phyloP scores from a whole-genome alignment of 2,329 filamentous ascomycete species.

The Botrytis hyacinthi region DNA sequence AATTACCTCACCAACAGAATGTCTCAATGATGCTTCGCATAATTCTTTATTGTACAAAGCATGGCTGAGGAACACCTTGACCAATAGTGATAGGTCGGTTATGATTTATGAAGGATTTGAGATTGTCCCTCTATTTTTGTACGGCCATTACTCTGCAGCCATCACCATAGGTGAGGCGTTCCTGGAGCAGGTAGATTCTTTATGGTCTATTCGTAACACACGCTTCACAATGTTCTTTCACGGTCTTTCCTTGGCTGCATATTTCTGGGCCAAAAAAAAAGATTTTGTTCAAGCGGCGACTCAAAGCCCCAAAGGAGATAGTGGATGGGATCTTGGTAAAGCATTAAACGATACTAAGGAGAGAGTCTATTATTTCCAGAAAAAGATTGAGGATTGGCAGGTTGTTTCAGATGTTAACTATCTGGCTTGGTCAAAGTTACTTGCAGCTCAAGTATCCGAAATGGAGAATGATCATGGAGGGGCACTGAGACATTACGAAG shows the following conservation, averaged over 20 bases:
- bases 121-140: conserved; percentile 61
- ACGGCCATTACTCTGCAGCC: conserved; percentile 59
- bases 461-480: conserved; percentile 54
- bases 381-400: conserved; percentile 63
- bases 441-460: conserved; percentile 68
- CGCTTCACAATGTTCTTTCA: conserved; percentile 59
- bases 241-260: conserved; percentile 55
- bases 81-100: conserved; percentile 59
- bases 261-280: conserved; percentile 41
- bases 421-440: conserved; percentile 62
- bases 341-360: conserved; percentile 50
- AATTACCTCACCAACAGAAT: conserved; percentile 44
- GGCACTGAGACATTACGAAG: conserved; percentile 65
- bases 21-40: conserved; percentile 70
- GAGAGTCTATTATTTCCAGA: conserved; percentile 54
- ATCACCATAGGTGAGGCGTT: conserved; percentile 55
- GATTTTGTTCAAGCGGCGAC: conserved; percentile 30
- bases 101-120: conserved; percentile 68
- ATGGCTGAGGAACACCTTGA: conserved; percentile 53
- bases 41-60: conserved; percentile 56
- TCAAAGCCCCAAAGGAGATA: conserved; percentile 41
- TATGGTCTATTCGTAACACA: conserved; percentile 61
- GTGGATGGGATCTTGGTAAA: conserved; percentile 45
- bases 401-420: conserved; percentile 69
- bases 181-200: conserved; percentile 46